A percentile compares a stretch with the other conserved stretches of the same genome.
Evolutionary conservation across 1,284 basidiomycete genomes (phyloP).

Genomic region (Ceratobasidium sp.): DNA sequence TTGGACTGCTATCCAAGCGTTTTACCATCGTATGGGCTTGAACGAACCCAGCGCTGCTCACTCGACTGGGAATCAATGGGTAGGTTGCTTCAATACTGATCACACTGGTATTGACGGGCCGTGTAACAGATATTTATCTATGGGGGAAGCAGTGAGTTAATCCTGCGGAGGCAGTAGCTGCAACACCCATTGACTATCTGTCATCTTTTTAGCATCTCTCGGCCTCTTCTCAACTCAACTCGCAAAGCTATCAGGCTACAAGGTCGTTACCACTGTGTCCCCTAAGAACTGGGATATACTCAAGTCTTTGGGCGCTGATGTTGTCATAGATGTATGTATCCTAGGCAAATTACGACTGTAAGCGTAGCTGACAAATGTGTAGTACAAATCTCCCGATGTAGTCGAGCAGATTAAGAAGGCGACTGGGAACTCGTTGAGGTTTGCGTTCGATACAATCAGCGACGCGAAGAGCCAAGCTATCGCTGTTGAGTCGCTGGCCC

Average conservation of each 20-base stretch:
- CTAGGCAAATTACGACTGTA: not conserved
- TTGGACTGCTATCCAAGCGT: slow-evolving; percentile 45
- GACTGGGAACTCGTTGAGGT: slow-evolving; percentile 42
- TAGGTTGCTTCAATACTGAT: not conserved
- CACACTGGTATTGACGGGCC: not conserved
- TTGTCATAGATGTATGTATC: slow-evolving; percentile 44
- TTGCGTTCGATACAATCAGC: slow-evolving; percentile 8
- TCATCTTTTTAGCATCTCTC: slow-evolving; percentile 41
- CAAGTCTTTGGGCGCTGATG: slow-evolving; percentile 49
- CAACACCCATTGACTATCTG: not conserved
- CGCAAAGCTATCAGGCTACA: slow-evolving; percentile 48
- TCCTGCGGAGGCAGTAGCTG: not conserved
- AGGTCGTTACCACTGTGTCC: slow-evolving; percentile 49
- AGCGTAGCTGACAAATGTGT: slow-evolving; percentile 5
- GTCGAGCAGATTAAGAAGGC: slow-evolving; percentile 42
- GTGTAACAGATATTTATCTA: slow-evolving; percentile 12
- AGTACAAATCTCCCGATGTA: slow-evolving; percentile 28
- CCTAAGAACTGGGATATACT: slow-evolving; percentile 48
- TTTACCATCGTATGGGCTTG: slow-evolving; percentile 44
- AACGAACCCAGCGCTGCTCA: slow-evolving; percentile 37
- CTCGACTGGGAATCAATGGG: slow-evolving; percentile 15
- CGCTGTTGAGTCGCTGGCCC: slow-evolving; percentile 30
- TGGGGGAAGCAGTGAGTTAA: slow-evolving; percentile 16
- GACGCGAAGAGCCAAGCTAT: not conserved
- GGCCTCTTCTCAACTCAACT: slow-evolving; percentile 50